A percentile compares a stretch with the other conserved stretches of the same genome.
Evolutionary conservation across 208 protist genomes (phyloP).

Genomic region (Trypanosoma avium): DNA sequence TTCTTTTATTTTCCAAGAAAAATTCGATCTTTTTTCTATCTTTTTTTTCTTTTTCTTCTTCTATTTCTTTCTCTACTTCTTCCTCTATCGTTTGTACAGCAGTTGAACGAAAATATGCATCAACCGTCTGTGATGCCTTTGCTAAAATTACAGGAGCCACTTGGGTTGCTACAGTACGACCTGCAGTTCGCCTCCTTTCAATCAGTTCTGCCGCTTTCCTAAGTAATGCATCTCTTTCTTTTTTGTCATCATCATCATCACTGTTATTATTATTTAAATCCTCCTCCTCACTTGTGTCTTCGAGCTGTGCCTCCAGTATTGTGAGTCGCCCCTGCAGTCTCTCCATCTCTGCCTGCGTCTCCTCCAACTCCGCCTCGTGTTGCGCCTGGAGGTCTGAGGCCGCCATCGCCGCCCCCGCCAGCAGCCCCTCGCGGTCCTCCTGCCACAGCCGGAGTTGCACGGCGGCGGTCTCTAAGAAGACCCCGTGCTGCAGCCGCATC

Average conservation of each 20-base stretch:
- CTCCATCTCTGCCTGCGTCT: neutral
- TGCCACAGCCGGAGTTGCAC: constrained; percentile 1
- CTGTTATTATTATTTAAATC: too few relatives aligned
- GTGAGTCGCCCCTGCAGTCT: too few relatives aligned
- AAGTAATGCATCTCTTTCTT: neutral
- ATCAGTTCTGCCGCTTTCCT: neutral
- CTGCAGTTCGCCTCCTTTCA: neutral
- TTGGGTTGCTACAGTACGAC: neutral
- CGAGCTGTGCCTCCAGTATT: too few relatives aligned
- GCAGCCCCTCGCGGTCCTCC: too few relatives aligned
- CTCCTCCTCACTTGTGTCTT: too few relatives aligned
- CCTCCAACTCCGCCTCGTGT: neutral
- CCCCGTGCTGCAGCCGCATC: constrained; percentile 9
- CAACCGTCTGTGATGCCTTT: constrained; percentile 2
- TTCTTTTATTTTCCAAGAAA: neutral
- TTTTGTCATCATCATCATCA: neutral
- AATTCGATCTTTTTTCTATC: neutral
- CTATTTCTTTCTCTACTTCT: neutral
- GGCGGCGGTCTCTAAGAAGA: neutral
- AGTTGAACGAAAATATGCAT: neutral
- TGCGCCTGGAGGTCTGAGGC: neutral
- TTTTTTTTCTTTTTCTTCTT: neutral
- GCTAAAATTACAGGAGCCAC: neutral
- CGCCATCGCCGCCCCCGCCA: too few relatives aligned
- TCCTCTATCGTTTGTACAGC: constrained; percentile 9